Evolutionary conservation across 2,329 filamentous ascomycete genomes (phyloP).

Genomic region (Pseudogymnoascus sp.): DNA sequence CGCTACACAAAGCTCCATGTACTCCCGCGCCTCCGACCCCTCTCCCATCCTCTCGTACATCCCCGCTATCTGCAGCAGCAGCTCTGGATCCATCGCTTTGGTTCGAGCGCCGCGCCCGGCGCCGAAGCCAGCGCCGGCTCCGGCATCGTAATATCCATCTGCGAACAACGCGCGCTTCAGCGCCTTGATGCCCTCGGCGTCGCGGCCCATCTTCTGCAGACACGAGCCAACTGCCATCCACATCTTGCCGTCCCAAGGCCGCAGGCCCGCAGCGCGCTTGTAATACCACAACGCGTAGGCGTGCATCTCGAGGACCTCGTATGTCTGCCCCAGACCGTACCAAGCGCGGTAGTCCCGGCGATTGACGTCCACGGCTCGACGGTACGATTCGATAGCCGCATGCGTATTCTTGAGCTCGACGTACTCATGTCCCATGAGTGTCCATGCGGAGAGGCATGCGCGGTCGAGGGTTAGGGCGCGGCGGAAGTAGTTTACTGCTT

Average conservation of each 20-base stretch:
- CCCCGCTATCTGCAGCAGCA: conserved; percentile 78
- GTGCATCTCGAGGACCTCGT: conserved; percentile 96
- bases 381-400: conserved; percentile 92
- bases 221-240: conserved; percentile 95
- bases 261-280: conserved; percentile 83
- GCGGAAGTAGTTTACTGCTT: conserved; percentile 95
- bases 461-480: conserved; percentile 84
- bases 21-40: conserved; percentile 72
- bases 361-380: conserved; percentile 91
- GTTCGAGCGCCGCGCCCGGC: conserved; percentile 39
- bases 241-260: conserved; percentile 98
- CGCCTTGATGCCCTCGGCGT: conserved; percentile 87
- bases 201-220: conserved; percentile 77
- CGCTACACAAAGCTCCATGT: conserved; percentile 92
- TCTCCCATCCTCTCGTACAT: conserved; percentile 79
- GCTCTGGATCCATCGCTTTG: conserved; percentile 71
- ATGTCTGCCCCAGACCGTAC: conserved; percentile 95
- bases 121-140: conserved; percentile 34
- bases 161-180: conserved; percentile 86
- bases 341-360: conserved; percentile 93
- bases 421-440: conserved; percentile 97
- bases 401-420: conserved; percentile 98
- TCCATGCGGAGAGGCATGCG: conserved; percentile 90
- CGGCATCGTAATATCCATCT: conserved; percentile 74
- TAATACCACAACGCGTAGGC: conserved; percentile 97